Evolutionary conservation across 164 flowering plant species (phyloP).

Genomic region (Magnolia sinica): DNA sequence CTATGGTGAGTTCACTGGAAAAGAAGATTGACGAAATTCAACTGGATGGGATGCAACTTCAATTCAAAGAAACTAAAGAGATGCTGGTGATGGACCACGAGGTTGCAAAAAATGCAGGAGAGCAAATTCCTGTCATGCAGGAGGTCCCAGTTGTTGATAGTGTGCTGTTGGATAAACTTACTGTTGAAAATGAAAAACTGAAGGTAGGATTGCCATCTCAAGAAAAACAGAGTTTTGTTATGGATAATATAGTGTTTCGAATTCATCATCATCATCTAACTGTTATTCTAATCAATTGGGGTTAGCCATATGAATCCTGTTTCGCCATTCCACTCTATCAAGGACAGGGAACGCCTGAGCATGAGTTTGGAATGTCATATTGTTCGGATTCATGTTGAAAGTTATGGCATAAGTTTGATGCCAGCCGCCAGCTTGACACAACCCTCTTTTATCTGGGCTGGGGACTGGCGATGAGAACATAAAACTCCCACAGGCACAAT

Average conservation of each 20-base stretch:
- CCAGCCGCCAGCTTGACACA: no score
- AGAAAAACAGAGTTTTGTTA: background rate
- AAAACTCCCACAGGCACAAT: no score
- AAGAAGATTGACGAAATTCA: constrained; percentile 76
- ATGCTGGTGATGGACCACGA: constrained; percentile 66
- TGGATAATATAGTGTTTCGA: background rate
- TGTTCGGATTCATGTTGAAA: no score
- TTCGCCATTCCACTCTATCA: no score
- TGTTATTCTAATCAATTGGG: no score
- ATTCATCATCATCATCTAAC: no score
- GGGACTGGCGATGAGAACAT: no score
- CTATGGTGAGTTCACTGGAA: constrained; percentile 72
- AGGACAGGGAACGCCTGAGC: no score
- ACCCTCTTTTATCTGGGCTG: no score
- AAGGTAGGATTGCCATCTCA: background rate
- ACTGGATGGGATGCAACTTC: constrained; percentile 66
- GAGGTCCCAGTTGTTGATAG: background rate
- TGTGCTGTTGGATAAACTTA: background rate
- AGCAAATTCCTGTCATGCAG: background rate
- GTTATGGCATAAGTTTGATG: no score
- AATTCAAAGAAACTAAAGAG: constrained; percentile 69
- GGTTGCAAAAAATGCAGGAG: constrained; percentile 67
- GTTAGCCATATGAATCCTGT: no score
- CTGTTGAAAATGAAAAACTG: background rate
- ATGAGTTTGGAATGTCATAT: no score